These are phyloP conservation scores for Rhodotorula sp. DNA, from an alignment of 1,284 basidiomycete species.

Conservation along the genomic window DNA sequence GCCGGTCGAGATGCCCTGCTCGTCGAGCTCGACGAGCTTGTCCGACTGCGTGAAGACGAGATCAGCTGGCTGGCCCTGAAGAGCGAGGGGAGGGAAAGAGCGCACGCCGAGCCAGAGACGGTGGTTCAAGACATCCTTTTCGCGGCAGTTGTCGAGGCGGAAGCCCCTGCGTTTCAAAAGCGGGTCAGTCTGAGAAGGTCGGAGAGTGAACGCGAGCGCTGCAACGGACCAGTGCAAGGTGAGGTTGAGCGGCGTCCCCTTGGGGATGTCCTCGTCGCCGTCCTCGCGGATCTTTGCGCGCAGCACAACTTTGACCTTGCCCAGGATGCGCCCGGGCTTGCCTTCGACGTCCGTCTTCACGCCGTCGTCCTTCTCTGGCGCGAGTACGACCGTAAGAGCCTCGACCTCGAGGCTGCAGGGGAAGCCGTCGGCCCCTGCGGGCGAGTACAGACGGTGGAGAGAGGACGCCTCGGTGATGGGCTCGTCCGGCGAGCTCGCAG, in stretches of 20 bases:
- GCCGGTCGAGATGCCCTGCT: conserved; percentile 32
- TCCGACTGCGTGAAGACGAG: conserved; percentile 17
- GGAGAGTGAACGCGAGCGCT: background rate
- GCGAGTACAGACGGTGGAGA: conserved; percentile 27
- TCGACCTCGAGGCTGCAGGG: conserved; percentile 34
- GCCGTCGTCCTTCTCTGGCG: conserved; percentile 3
- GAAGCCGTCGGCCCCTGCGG: conserved; percentile 37
- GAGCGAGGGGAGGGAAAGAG: too few relatives aligned
- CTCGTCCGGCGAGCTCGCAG: conserved; percentile 18
- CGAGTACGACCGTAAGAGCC: conserved; percentile 12
- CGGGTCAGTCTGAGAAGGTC: background rate
- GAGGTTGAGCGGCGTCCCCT: conserved; percentile 36
- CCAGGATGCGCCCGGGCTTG: background rate
- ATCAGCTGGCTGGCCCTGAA: too few relatives aligned
- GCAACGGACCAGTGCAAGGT: conserved; percentile 36
- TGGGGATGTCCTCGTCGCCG: conserved; percentile 14
- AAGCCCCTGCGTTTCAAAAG: conserved; percentile 22
- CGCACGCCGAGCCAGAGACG: conserved; percentile 35
- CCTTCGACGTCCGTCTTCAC: background rate
- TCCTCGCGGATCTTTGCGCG: conserved; percentile 36
- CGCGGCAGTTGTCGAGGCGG: conserved; percentile 28
- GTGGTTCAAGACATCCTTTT: conserved; percentile 23
- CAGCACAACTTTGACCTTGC: conserved; percentile 31
- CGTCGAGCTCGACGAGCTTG: conserved; percentile 25
- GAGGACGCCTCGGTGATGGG: conserved; percentile 6